Evolutionary conservation across 768 basidiomycete genomes (phyloP), one percentile per base, ranked within the genome.

Genomic region (Tricholoma flavovirens): DNA sequence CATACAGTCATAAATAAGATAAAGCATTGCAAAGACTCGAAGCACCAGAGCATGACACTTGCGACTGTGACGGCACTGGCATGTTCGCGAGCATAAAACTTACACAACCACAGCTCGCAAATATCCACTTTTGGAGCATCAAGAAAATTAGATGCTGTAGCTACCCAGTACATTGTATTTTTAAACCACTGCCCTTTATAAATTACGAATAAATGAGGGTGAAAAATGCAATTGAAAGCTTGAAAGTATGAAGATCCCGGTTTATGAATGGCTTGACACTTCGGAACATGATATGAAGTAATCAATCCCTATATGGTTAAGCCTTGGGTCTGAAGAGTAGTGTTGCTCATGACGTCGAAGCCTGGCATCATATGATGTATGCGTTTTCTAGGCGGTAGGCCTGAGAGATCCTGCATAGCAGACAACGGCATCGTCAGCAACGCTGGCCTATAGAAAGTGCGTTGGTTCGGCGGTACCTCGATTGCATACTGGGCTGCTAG

Each of bases 291-390:
- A 52, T 26, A 26, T 26, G 24, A 26, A 26, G 24, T 3, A 26
- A 26, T 26, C 24, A 29, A 30, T 74, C 79, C 75, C 65, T 79
- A 77, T 63, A 84, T 69, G 58, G 79, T 66, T 74, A 84, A 77
- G 61, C 76, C 80, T 58, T 80, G 78, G 49, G 81, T 67, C 62
- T 83, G 83, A 61, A 86, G 62, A 46, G 81, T 74, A 50, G 78
- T 71, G 58, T 73, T 77, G 64, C 74, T 78, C 73, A 80, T 68
- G 62, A 82, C 74, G 66, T 84, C 80, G 62, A 80, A 83, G 14
- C 75, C 75, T 49, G 77, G 74, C 70, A 84, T 81, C 76, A 85
- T 80, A 66, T 85, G 83, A 67, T 86, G 85, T 19, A 79, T 71
- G 54, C 85, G 81, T 70, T 87, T 86, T 64, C 85, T 77, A 15